A percentile compares a stretch with the other conserved stretches of the same genome.
These are phyloP conservation scores for Begonia masoniana DNA, from an alignment of 306 rosid species.

Conservation along the genomic window DNA sequence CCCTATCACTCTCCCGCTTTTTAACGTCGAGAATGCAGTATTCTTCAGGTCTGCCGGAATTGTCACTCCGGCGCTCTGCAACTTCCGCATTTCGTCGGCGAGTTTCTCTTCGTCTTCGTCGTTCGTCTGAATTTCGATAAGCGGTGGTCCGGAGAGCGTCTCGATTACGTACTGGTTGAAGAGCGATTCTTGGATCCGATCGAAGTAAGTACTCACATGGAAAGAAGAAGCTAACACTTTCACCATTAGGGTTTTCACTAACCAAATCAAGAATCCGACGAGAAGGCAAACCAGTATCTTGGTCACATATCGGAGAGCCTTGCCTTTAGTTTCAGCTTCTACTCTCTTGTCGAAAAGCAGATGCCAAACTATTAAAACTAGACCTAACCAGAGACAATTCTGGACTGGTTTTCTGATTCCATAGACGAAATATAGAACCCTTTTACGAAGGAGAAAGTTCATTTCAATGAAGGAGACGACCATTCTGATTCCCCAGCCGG, in stretches of 20 bases:
- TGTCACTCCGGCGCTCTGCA: conserved; percentile 78
- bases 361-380: conserved; percentile 68
- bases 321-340: conserved; percentile 32
- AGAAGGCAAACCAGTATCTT: conserved; percentile 54
- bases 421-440: conserved; percentile 70
- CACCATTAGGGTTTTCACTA: conserved; percentile 56
- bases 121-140: conserved; percentile 33
- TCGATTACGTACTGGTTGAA: conserved; percentile 74
- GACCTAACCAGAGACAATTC: conserved; percentile 72
- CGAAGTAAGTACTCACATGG: conserved; percentile 73
- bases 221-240: conserved; percentile 78
- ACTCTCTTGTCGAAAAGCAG: conserved; percentile 57
- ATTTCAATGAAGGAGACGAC: conserved; percentile 57
- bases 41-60: conserved; percentile 63
- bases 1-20: conserved; percentile 29
- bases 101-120: conserved; percentile 69
- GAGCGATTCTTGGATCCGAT: conserved; percentile 72
- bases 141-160: conserved; percentile 70
- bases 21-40: conserved; percentile 17
- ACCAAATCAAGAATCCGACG: conserved; percentile 59
- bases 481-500: conserved; percentile 58
- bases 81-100: conserved; percentile 53
- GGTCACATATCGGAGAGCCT: conserved; percentile 25
- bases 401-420: conserved; percentile 66
- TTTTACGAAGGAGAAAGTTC: conserved; percentile 61